A percentile compares a stretch with the other conserved stretches of the same genome.
Conservation (phyloP, 768 basidiomycete genomes). For the Mycena vulgaris region DNA sequence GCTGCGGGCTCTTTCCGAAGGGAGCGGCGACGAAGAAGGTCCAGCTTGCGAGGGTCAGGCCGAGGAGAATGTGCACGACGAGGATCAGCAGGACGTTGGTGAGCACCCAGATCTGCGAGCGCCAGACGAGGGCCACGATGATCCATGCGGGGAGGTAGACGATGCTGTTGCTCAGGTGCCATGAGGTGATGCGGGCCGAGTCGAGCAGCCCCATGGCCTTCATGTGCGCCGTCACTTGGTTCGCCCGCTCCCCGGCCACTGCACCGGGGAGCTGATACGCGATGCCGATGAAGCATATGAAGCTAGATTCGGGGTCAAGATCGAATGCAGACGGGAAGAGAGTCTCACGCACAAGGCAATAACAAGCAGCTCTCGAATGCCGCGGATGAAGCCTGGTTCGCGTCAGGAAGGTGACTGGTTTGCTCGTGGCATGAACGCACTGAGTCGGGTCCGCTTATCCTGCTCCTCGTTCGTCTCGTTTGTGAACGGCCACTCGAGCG, state of each 20-base stretch:
- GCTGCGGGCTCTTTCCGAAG: conserved; percentile 81
- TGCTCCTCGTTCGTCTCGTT: conserved; percentile 79
- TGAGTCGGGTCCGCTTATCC: conserved; percentile 66
- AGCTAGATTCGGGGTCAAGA: conserved; percentile 54
- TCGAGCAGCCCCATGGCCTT: conserved; percentile 86
- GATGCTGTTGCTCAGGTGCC: conserved; percentile 78
- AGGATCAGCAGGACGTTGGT: conserved; percentile 75
- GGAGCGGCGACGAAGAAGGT: conserved; percentile 79
- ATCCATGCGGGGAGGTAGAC: conserved; percentile 87
- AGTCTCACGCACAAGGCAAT: conserved; percentile 70
- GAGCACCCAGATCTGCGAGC: conserved; percentile 73
- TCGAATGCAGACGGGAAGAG: too few relatives aligned
- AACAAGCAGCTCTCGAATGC: conserved; percentile 73
- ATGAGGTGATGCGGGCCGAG: conserved; percentile 77
- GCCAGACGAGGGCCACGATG: conserved; percentile 75
- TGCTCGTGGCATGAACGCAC: conserved; percentile 52
- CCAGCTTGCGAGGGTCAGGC: conserved; percentile 78
- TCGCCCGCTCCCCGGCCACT: conserved; percentile 76
- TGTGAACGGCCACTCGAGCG: conserved; percentile 82
- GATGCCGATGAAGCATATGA: conserved; percentile 80
- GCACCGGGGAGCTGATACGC: conserved; percentile 85
- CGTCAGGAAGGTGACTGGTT: conserved; percentile 21
- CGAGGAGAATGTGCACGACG: conserved; percentile 75
- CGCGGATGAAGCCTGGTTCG: conserved; percentile 70
- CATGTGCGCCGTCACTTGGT: conserved; percentile 77